Evolutionary conservation across 441 rosid genomes (phyloP), one percentile per base, ranked within the genome.

Genomic region (Macaranga tanarius): DNA sequence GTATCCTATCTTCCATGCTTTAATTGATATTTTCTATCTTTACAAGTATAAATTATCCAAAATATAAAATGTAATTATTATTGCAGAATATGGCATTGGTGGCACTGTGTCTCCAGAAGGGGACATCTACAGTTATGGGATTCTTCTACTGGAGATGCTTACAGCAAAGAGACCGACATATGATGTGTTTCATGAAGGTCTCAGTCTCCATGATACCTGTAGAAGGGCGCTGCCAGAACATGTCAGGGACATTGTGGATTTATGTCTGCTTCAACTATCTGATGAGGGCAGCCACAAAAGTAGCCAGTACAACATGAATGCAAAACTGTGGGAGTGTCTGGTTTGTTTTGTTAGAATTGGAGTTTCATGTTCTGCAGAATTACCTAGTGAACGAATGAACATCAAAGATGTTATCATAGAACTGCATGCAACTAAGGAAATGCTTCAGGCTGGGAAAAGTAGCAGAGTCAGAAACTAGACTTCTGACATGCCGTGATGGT

Each of bases 111-210:
- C 77, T 9, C 25, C 13, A 25, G 38, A 13, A 8, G 80, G 77
- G 17, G 77, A 77, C 13, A 12, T 69, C 20, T 73, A 77, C 56
- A 77, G 80, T 51, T 77, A 73, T 25, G 77, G 77, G 31, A 73
- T 73, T 19, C 70, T 77, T 22, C 45, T 61, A 26, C 20, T 61
- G 65, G 65, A 61, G 45, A 61, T 61, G 45, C 3, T 61, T 13
- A 61, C 45, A 15, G 45, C 22, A 16, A 61, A 34, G 65, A 61
- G 45, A 61, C 45, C 65, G 7, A 34, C n/a, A 7, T 4, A 61
- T 61, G 45, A 61, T 17, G 11, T 17, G 16, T 61, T 61, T 34
- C 20, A 15, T 5, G 65, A 61, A 16, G 45, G 45, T 34, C 17
- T 31, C 7, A 61, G 22, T 23, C 44, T 61, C 17, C 65, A 58